A percentile compares a stretch with the other conserved stretches of the same genome.
These are phyloP conservation scores for Boletus edulis DNA, from an alignment of 768 basidiomycete genomes.

Conservation along the genomic window DNA sequence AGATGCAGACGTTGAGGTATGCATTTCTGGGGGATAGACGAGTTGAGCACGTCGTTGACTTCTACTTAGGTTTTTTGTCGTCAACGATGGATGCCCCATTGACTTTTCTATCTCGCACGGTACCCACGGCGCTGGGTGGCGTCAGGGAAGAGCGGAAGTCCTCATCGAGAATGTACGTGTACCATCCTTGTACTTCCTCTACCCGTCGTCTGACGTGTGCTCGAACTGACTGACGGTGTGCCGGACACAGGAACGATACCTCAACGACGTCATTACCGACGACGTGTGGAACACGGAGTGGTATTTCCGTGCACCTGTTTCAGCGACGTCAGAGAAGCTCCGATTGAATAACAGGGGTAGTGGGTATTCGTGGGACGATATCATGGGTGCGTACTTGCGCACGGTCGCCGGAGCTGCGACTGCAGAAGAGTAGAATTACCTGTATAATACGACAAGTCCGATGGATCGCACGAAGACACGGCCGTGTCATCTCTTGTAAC, in stretches of 20 bases:
- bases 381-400: too few species aligned
- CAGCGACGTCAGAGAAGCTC: background rate
- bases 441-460: too few species aligned
- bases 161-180: background rate
- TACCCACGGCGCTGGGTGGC: background rate
- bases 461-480: too few species aligned
- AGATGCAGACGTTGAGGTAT: constrained; percentile 2
- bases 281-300: constrained; percentile 3
- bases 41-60: background rate
- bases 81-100: constrained; percentile 2
- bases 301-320: background rate
- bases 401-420: too few species aligned
- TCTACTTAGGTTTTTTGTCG: background rate
- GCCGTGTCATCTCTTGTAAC: too few species aligned
- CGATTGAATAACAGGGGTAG: too few species aligned
- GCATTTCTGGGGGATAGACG: too few species aligned
- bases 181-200: background rate
- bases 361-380: too few species aligned
- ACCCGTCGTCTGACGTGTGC: too few species aligned
- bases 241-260: background rate
- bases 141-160: constrained; percentile 1
- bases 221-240: background rate
- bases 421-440: too few species aligned
- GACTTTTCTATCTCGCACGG: constrained; percentile 5
- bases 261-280: background rate